Evolutionary conservation across 1,284 basidiomycete species (phyloP).

Genomic region (Fomitopsis betulina): DNA sequence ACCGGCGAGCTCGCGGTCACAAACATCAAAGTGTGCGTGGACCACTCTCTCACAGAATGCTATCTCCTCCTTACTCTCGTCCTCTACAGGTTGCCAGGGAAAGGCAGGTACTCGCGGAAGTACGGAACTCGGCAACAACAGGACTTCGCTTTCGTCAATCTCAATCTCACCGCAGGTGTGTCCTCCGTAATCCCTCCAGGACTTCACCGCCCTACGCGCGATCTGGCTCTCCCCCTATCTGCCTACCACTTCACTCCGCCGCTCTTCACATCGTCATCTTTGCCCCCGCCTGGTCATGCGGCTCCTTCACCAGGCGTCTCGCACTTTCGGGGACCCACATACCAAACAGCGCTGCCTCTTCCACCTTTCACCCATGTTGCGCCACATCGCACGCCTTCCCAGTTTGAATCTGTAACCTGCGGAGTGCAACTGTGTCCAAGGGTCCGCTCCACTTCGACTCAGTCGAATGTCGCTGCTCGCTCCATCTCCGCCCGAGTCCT

Average conservation of each 20-base stretch:
- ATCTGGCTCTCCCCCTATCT: no score
- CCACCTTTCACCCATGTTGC: neutral
- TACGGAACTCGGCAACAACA: constrained; percentile 57
- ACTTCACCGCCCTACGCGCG: no score
- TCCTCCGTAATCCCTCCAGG: constrained; percentile 6
- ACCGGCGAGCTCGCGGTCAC: constrained; percentile 38
- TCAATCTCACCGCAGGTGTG: constrained; percentile 74
- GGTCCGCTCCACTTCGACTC: neutral
- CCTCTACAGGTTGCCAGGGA: constrained; percentile 40
- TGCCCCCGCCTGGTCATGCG: no score
- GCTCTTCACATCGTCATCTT: no score
- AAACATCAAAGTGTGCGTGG: constrained; percentile 27
- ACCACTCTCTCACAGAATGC: neutral
- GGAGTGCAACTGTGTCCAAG: neutral
- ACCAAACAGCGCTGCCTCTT: neutral
- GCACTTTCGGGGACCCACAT: no score
- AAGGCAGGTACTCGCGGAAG: constrained; percentile 39
- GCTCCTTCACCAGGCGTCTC: no score
- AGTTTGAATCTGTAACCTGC: neutral
- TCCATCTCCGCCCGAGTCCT: neutral
- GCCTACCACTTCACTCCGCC: no score
- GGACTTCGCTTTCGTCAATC: constrained; percentile 73
- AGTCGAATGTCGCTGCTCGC: no score
- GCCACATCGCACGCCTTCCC: neutral
- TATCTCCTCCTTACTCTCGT: neutral